A percentile compares a stretch with the other conserved stretches of the same genome.
Conservation (phyloP, 2,329 filamentous ascomycete species). For the Neurospora sp. region DNA sequence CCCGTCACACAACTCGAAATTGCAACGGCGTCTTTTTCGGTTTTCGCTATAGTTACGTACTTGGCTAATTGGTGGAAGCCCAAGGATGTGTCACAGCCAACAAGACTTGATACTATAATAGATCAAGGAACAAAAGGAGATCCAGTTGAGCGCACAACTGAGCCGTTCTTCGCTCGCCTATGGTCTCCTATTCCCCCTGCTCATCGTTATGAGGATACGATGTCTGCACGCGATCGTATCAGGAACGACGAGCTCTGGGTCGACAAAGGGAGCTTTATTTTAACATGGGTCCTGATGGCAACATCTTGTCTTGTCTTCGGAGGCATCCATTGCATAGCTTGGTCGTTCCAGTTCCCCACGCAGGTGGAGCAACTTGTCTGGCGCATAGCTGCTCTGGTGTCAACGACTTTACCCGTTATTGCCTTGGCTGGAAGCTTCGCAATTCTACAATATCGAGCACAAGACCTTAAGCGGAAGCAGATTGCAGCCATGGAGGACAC, state of each 20-base stretch:
- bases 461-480: neutral
- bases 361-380: neutral
- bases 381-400: neutral
- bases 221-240: neutral
- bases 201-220: neutral
- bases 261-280: too few relatives aligned
- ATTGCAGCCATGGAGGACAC: too few relatives aligned
- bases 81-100: neutral
- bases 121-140: neutral
- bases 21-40: too few relatives aligned
- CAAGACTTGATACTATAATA: neutral
- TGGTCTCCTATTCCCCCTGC: neutral
- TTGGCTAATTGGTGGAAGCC: neutral
- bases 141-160: neutral
- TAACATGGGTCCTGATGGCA: too few relatives aligned
- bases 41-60: neutral
- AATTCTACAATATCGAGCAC: neutral
- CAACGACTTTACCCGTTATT: neutral
- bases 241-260: neutral
- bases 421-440: neutral
- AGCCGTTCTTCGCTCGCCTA: neutral
- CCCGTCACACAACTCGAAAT: too few relatives aligned
- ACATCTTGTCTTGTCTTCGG: neutral
- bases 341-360: neutral
- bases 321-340: neutral